Conservation (phyloP, 1,139 yeast species). For the Casaregolazyma lundiana region DNA sequence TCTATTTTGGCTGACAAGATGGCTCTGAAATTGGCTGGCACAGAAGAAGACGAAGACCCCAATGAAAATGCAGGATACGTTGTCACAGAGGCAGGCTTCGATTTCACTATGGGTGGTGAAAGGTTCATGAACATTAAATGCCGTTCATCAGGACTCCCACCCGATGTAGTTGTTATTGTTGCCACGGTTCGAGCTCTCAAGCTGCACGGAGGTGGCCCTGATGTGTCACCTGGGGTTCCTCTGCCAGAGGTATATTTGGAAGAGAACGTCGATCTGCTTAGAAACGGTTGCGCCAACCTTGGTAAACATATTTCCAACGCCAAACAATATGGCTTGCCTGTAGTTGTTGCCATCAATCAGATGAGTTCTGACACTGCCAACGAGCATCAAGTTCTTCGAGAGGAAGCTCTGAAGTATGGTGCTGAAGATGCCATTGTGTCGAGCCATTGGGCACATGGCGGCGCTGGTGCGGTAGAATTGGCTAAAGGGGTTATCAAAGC, state of each 20-base stretch:
- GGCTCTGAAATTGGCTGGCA: slow-evolving; percentile 90
- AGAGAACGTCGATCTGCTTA: slow-evolving; percentile 81
- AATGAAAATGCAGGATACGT: slow-evolving; percentile 80
- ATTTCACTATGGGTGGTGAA: slow-evolving; percentile 99
- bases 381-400: slow-evolving; percentile 80
- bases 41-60: slow-evolving; percentile 47
- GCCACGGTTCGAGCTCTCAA: slow-evolving; percentile 97
- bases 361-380: slow-evolving; percentile 79
- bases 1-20: slow-evolving; percentile 93
- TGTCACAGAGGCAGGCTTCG: slow-evolving; percentile 97
- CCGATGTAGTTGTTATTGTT: slow-evolving; percentile 91
- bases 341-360: slow-evolving; percentile 91
- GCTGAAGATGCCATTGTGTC: slow-evolving; percentile 91
- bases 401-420: slow-evolving; percentile 87
- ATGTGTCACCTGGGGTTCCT: slow-evolving; percentile 91
- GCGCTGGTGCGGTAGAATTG: slow-evolving; percentile 83
- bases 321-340: slow-evolving; percentile 81
- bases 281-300: slow-evolving; percentile 82
- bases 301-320: slow-evolving; percentile 91
- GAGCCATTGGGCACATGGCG: slow-evolving; percentile 99
- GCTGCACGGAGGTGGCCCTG: slow-evolving; percentile 98
- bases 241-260: slow-evolving; percentile 80
- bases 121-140: slow-evolving; percentile 95
- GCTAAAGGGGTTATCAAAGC: slow-evolving; percentile 84
- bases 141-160: slow-evolving; percentile 84